Evolutionary conservation across 2,329 filamentous ascomycete genomes (phyloP), one percentile per base, ranked within the genome.

Genomic region (Pestalotiopsis sp.): DNA sequence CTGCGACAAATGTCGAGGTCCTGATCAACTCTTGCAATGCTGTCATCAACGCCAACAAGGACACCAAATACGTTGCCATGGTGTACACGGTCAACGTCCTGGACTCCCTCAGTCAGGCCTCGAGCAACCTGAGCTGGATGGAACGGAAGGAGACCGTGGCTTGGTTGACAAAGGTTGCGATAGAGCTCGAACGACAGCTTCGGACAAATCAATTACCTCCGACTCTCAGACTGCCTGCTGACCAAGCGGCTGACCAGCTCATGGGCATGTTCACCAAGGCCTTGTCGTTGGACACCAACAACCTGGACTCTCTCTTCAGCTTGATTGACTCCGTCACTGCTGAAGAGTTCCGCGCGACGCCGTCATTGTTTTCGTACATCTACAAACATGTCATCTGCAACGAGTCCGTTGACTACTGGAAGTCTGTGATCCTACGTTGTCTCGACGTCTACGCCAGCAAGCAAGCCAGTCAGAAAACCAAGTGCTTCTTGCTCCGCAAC

Each of bases 11-110:
- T 70, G 86, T 94, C 1, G 90, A 94, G 63, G 87, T 85, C 0
- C 87, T 99, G 67, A 87, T 94, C 71, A 87, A 88, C 62, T 86
- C 88, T 59, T 92, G 90, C 72, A 88, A 87, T 65, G 91, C 93
- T 67, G 82, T 88, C 27, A 83, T 89, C 9, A 84, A 84, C 3
- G 89, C 91, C 67, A 88, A 91, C 70, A 90, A 89, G 72, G 93
- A 95, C 57, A 92, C 91, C 41, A 87, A 84, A 72, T 89, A 86
- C 70, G 81, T 87, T 55, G 91, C 93, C 38, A 88, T 93, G 66
- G 91, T 98, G 77, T 98, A 98, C 79, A 91, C 92, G 0, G 92
- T 99, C 70, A 93, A 97, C 75, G 86, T 96, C 41, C 90, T 96
- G 23, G 89, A 95, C 74, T 92, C 95, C 0, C 86, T 98, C 57